Conservation (phyloP, 495 filamentous ascomycete genomes). For the Platismatia glauca region DNA sequence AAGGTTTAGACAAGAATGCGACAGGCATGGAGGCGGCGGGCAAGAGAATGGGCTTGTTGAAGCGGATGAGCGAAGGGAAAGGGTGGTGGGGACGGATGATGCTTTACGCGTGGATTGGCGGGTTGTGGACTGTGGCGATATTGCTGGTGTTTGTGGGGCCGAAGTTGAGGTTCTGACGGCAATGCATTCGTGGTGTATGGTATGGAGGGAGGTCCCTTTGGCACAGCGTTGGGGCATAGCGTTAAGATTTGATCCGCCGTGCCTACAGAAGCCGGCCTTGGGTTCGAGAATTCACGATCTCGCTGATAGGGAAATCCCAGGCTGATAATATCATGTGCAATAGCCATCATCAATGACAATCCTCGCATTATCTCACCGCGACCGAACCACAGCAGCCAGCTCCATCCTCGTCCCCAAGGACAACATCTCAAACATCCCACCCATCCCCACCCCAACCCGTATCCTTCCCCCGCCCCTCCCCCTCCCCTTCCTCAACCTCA, state of each 20-base stretch:
- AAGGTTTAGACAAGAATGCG: constrained; percentile 68
- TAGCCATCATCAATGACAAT: no score
- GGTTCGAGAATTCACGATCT: neutral
- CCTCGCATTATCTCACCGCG: no score
- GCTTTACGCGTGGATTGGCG: constrained; percentile 76
- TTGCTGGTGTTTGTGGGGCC: constrained; percentile 72
- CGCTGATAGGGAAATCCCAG: neutral
- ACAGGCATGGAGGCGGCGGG: constrained; percentile 65
- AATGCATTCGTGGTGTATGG: neutral
- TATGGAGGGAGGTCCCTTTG: neutral
- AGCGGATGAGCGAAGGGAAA: constrained; percentile 70
- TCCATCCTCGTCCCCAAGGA: no score
- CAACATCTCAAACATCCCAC: no score
- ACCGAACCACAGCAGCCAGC: no score
- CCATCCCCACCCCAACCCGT: no score
- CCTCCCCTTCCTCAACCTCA: no score
- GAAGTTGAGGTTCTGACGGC: constrained; percentile 66
- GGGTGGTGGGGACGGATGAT: constrained; percentile 81
- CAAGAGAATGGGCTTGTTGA: constrained; percentile 61
- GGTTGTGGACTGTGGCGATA: constrained; percentile 63
- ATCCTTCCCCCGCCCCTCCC: no score
- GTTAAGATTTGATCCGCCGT: no score
- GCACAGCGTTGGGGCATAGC: neutral
- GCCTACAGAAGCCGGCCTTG: neutral
- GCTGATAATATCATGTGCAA: neutral